Evolutionary conservation across 2,329 filamentous ascomycete species (phyloP).

Genomic region (Thelonectria blattea): DNA sequence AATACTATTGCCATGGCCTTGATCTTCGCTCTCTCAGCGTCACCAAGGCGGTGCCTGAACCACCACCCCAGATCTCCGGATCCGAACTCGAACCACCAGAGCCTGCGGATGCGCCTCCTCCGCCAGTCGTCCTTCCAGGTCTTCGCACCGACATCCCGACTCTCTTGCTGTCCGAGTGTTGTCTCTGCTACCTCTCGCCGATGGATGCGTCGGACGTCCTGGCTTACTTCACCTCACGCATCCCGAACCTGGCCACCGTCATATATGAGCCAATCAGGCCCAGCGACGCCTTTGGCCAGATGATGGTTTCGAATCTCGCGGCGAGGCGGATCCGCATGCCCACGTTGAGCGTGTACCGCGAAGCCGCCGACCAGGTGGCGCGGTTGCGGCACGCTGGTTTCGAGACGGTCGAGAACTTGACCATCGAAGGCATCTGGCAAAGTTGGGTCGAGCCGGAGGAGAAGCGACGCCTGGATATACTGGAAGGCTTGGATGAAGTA

Average conservation of each 20-base stretch:
- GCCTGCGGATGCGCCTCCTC: slow-evolving; percentile 3
- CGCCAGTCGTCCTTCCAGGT: slow-evolving; percentile 41
- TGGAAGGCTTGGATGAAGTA: slow-evolving; percentile 93
- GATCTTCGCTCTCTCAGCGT: slow-evolving; percentile 70
- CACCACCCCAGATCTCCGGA: neutral
- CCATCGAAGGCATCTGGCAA: slow-evolving; percentile 71
- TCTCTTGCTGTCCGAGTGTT: slow-evolving; percentile 91
- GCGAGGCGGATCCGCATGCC: slow-evolving; percentile 83
- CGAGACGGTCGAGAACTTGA: slow-evolving; percentile 47
- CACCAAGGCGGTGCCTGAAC: neutral
- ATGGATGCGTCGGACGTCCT: slow-evolving; percentile 69
- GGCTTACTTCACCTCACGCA: slow-evolving; percentile 64
- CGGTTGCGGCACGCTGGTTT: slow-evolving; percentile 74
- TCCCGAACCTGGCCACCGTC: slow-evolving; percentile 62
- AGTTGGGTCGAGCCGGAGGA: slow-evolving; percentile 74
- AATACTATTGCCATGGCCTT: slow-evolving; percentile 66
- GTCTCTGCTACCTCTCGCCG: slow-evolving; percentile 83
- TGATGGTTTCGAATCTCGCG: slow-evolving; percentile 90
- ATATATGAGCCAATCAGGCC: slow-evolving; percentile 91
- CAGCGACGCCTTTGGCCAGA: slow-evolving; percentile 83
- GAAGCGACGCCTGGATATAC: slow-evolving; percentile 75
- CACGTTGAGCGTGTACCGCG: slow-evolving; percentile 75
- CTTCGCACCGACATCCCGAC: slow-evolving; percentile 71
- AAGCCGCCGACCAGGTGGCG: slow-evolving; percentile 69
- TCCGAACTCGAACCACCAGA: neutral